Percentiles rank a stretch among this genome's conserved stretches.
Conservation (phyloP, 2,329 filamentous ascomycete genomes). For the Fusarium brevicatenulatum region DNA sequence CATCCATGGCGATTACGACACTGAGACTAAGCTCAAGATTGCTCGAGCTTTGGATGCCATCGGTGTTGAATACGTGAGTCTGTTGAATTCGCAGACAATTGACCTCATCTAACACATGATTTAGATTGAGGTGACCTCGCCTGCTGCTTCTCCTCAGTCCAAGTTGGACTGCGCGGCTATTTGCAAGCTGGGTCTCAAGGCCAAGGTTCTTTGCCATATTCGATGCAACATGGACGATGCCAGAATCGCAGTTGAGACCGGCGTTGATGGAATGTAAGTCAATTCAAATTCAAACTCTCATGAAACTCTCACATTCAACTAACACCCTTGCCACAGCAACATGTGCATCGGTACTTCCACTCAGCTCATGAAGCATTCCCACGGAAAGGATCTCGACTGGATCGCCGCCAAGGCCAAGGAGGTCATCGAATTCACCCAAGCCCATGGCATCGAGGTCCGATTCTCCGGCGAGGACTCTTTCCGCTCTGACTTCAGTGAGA, state of each 20-base stretch:
- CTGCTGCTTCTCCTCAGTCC: conserved; percentile 87
- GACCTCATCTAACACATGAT: not conserved
- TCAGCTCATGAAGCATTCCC: conserved; percentile 84
- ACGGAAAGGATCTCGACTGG: conserved; percentile 91
- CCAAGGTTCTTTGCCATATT: conserved; percentile 50
- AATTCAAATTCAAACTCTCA: not conserved
- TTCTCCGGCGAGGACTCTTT: conserved; percentile 85
- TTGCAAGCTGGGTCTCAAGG: conserved; percentile 92
- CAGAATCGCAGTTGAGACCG: conserved; percentile 81
- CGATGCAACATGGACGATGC: conserved; percentile 60
- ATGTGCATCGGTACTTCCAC: conserved; percentile 87
- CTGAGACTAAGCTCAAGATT: conserved; percentile 52
- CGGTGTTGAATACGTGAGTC: conserved; percentile 51
- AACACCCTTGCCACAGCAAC: conserved; percentile 52
- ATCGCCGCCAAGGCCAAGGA: conserved; percentile 69
- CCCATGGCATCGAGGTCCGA: conserved; percentile 45
- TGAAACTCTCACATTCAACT: not conserved
- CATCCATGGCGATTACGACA: conserved; percentile 82
- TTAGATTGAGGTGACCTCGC: conserved; percentile 78
- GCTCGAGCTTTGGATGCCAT: conserved; percentile 60
- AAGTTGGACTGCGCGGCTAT: conserved; percentile 88
- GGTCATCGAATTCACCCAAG: conserved; percentile 48
- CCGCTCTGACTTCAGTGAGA: conserved; percentile 79
- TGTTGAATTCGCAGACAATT: rapidly evolving
- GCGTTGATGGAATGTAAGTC: conserved; percentile 59